phyloP scores from a whole-genome alignment of 768 basidiomycete genomes.

The Trametes maxima region DNA sequence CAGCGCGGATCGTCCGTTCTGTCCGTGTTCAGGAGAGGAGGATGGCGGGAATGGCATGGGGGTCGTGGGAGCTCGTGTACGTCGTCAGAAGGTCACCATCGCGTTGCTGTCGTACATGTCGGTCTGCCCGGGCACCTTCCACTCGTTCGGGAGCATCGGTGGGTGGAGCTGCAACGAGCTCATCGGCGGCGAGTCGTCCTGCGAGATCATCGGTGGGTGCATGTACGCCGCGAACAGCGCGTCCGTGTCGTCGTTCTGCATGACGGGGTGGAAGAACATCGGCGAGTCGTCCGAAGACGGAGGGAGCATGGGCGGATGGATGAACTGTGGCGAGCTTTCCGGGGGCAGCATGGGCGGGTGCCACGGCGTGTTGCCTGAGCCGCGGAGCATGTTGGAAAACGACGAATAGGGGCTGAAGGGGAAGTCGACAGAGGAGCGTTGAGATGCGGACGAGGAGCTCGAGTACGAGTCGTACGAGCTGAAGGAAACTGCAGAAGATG shows the following conservation, averaged over 20 bases:
- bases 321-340: conserved; percentile 52
- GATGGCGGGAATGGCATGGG: conserved; percentile 7
- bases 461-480: conserved; percentile 66
- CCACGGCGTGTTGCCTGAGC: conserved; percentile 63
- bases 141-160: conserved; percentile 40
- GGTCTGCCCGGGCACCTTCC: conserved; percentile 30
- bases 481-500: conserved; percentile 65
- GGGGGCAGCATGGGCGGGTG: conserved; percentile 76
- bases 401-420: conserved; percentile 60
- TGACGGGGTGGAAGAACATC: conserved; percentile 67
- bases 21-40: conserved; percentile 22
- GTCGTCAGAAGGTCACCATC: conserved; percentile 39
- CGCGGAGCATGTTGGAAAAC: conserved; percentile 53
- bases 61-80: conserved; percentile 16
- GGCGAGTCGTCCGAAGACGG: conserved; percentile 53
- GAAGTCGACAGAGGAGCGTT: conserved; percentile 64
- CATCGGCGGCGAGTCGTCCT: conserved; percentile 38
- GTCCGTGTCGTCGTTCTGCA: conserved; percentile 63
- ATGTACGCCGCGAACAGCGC: conserved; percentile 55
- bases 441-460: conserved; percentile 55
- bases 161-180: conserved; percentile 36
- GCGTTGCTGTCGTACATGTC: conserved; percentile 37
- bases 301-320: conserved; percentile 74
- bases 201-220: conserved; percentile 58
- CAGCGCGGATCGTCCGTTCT: conserved; percentile 28